phyloP scores from a whole-genome alignment of 192 early-diverging fungal species.

The Podila epigama region DNA sequence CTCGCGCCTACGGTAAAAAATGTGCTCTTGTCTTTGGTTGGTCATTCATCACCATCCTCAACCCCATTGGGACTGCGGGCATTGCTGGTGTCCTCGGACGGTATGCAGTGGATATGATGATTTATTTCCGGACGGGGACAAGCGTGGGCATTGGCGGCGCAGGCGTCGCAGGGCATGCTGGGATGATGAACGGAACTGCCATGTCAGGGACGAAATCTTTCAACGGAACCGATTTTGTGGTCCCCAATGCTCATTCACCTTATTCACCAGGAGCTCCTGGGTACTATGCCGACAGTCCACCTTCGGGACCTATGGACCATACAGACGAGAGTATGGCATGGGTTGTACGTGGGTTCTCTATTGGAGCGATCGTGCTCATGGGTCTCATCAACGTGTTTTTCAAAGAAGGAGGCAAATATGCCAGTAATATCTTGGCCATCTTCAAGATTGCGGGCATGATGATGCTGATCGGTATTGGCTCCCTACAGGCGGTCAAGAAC shows the following conservation, averaged over 20 bases:
- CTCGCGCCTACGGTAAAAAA: slow-evolving; percentile 62
- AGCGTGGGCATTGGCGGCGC: slow-evolving; percentile 11
- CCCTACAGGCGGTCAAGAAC: slow-evolving; percentile 36
- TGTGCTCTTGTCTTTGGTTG: slow-evolving; percentile 64
- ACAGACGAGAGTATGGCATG: slow-evolving; percentile 16
- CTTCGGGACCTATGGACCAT: neutral
- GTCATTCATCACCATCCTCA: slow-evolving; percentile 59
- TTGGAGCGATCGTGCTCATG: slow-evolving; percentile 29
- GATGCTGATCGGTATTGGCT: slow-evolving; percentile 43
- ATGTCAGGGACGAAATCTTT: neutral
- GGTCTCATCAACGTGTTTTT: slow-evolving; percentile 53
- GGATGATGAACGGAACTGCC: neutral
- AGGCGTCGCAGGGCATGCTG: neutral
- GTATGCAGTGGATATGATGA: slow-evolving; percentile 36
- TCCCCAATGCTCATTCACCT: slow-evolving; percentile 9
- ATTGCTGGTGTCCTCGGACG: slow-evolving; percentile 48
- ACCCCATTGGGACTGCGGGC: slow-evolving; percentile 57
- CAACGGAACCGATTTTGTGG: neutral
- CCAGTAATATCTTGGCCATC: slow-evolving; percentile 37
- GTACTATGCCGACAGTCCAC: neutral
- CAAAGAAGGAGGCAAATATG: slow-evolving; percentile 49
- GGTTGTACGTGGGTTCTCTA: slow-evolving; percentile 21
- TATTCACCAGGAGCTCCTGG: slow-evolving; percentile 16
- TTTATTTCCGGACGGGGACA: slow-evolving; percentile 27
- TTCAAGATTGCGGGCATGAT: slow-evolving; percentile 46